phyloP scores from a whole-genome alignment of 2,329 filamentous ascomycete genomes.

The Curvularia eragrostidis region DNA sequence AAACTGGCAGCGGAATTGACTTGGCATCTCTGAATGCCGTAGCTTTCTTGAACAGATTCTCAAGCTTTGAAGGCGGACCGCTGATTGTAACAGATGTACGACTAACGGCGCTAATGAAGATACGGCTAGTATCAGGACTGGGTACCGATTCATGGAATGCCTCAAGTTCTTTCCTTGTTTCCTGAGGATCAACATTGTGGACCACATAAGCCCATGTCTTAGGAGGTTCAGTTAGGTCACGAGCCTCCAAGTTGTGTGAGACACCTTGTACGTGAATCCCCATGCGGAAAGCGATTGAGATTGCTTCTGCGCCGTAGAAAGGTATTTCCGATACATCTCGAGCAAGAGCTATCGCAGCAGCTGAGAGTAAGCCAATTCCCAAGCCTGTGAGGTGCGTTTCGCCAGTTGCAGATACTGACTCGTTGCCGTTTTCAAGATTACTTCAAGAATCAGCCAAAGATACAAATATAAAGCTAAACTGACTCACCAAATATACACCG shows the following conservation, averaged over 20 bases:
- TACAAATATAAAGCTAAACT: neutral
- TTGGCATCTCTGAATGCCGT: slow-evolving; percentile 28
- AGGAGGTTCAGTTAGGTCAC: slow-evolving; percentile 25
- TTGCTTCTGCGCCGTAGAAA: slow-evolving; percentile 51
- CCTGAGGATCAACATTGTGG: slow-evolving; percentile 38
- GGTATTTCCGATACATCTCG: slow-evolving; percentile 51
- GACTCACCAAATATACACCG: slow-evolving; percentile 54
- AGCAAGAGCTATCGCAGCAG: slow-evolving; percentile 54
- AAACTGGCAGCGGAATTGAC: slow-evolving; percentile 35
- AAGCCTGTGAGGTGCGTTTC: slow-evolving; percentile 7
- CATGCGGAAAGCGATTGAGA: slow-evolving; percentile 57
- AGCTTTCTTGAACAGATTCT: slow-evolving; percentile 30
- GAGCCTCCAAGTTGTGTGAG: slow-evolving; percentile 53
- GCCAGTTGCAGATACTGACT: neutral
- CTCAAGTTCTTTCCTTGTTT: slow-evolving; percentile 52
- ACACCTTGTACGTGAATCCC: slow-evolving; percentile 55
- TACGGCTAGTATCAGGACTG: slow-evolving; percentile 26
- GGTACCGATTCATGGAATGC: slow-evolving; percentile 32
- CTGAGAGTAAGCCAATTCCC: slow-evolving; percentile 56
- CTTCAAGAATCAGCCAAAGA: neutral
- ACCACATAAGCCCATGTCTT: slow-evolving; percentile 56
- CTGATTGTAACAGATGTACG: slow-evolving; percentile 39
- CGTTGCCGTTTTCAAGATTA: neutral
- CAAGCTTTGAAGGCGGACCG: slow-evolving; percentile 40
- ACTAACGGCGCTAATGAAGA: slow-evolving; percentile 39